Conservation (phyloP, 2,329 filamentous ascomycete genomes). For the Zymoseptoria passerinii region DNA sequence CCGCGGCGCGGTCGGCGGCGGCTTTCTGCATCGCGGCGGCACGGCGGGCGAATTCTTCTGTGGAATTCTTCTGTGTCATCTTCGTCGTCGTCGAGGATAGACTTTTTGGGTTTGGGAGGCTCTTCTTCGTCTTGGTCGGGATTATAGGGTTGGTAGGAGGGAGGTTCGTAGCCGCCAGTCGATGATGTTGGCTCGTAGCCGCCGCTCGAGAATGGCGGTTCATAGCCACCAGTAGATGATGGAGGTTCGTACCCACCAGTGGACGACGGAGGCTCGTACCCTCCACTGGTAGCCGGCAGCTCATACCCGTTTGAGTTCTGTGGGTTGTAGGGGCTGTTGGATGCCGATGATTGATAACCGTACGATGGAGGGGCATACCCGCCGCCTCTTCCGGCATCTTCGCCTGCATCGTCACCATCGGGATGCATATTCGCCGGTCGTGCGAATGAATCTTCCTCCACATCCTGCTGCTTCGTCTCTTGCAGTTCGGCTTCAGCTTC, state of each 20-base stretch:
- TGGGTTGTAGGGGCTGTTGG: neutral
- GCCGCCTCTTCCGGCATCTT: slow-evolving; percentile 9
- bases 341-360: neutral
- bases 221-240: slow-evolving; percentile 37
- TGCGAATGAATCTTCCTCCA: slow-evolving; percentile 5
- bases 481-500: neutral
- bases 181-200: slow-evolving; percentile 53
- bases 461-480: slow-evolving; percentile 1
- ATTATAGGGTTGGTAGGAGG: slow-evolving; percentile 41
- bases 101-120: slow-evolving; percentile 53
- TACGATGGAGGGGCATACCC: slow-evolving; percentile 4
- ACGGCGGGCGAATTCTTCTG: slow-evolving; percentile 40
- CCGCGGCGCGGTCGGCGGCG: slow-evolving; percentile 61
- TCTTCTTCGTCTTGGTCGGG: slow-evolving; percentile 45
- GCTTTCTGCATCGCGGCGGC: slow-evolving; percentile 43
- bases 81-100: slow-evolving; percentile 72
- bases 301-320: slow-evolving; percentile 42
- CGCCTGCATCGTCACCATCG: neutral
- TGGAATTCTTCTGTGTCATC: slow-evolving; percentile 54
- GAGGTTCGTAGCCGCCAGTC: slow-evolving; percentile 43
- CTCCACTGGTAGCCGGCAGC: slow-evolving; percentile 35
- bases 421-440: slow-evolving; percentile 3
- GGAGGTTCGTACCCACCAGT: slow-evolving; percentile 51
- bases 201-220: slow-evolving; percentile 34
- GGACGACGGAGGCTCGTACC: slow-evolving; percentile 44